Base-by-base conservation (phyloP, 2,329 filamentous ascomycete species). In the Trichoderma endophyticum region DNA sequence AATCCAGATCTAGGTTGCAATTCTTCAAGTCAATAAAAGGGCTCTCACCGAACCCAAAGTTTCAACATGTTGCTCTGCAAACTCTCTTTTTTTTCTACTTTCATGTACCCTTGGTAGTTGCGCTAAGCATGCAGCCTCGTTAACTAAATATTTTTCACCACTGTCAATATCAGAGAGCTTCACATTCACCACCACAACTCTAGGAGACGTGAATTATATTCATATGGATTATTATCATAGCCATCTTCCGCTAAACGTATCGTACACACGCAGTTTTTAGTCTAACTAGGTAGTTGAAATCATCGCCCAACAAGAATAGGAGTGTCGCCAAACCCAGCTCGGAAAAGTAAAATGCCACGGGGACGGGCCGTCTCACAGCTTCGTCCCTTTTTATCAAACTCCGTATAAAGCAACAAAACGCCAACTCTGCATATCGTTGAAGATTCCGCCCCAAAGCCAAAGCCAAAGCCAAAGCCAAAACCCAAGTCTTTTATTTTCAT, bases 71-170 rank as follows among this genome's bases (percentile, higher is more conserved):
- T 24, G 28, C 57, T 57, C 5, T 59, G 11, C 39, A 67, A 56
- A 56, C 63, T 56, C 21, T 21, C 15, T 14, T 63, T 57, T 67
- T 67, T 67, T 61, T 51, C 36, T 26, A 36, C 26, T 32, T 6
- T 6, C n/a, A 34, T 60, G 57, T 34, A 60, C 28, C 28, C 57
- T 34, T 64, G 32, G 48, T 43, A 18, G 32, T 9, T 15, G 54
- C 66, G 66, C 66, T 69, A 69, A 71, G n/a, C 60, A 67, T 66
- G 34, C 56, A 65, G 63, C 78, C 78, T 79, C 78, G 77, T 75
- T 79, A 79, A 78, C 70, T 79, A 73, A 79, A 79, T 79, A 77
- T 71, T 34, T 32, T 12, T 34, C 60, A 48, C 21, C 56, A 21
- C 43, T 3, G 3, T 5, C 26, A 48, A 48, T 60, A 60, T n/a